These are phyloP conservation scores for Apiospora koreana DNA, from an alignment of 2,329 filamentous ascomycete species.

Conservation along the genomic window DNA sequence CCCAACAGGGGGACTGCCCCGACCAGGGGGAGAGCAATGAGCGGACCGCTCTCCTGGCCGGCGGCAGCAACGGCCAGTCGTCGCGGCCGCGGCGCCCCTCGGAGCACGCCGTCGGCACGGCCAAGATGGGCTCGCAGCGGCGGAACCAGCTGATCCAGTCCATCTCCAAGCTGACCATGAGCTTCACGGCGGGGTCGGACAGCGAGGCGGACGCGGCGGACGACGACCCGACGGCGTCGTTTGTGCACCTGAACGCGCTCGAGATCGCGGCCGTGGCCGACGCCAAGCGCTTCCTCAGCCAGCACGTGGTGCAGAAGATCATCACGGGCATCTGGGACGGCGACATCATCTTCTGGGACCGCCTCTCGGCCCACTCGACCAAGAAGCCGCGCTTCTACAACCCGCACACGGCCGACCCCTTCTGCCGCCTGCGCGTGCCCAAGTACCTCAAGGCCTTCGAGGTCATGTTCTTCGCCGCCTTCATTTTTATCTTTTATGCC, in stretches of 20 bases:
- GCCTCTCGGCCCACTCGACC: conserved; percentile 60
- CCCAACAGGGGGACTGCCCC: conserved; percentile 10
- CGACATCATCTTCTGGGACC: conserved; percentile 75
- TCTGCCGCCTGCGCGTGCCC: conserved; percentile 70
- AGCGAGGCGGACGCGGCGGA: conserved; percentile 49
- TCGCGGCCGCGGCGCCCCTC: neutral
- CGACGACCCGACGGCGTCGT: conserved; percentile 68
- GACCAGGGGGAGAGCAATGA: conserved; percentile 49
- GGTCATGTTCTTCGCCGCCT: conserved; percentile 68
- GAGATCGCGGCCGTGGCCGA: conserved; percentile 72
- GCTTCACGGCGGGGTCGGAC: conserved; percentile 37
- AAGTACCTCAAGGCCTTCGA: conserved; percentile 74
- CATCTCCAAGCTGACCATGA: conserved; percentile 56
- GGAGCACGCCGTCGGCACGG: neutral
- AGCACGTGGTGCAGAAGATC: conserved; percentile 70
- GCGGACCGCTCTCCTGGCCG: conserved; percentile 46
- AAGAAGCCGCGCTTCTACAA: conserved; percentile 71
- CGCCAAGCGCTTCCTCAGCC: conserved; percentile 72
- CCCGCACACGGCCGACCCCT: conserved; percentile 58
- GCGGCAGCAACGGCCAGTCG: conserved; percentile 14
- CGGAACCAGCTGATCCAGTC: conserved; percentile 54
- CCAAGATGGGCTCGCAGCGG: conserved; percentile 41
- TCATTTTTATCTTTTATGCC: conserved; percentile 80
- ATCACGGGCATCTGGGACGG: conserved; percentile 73
- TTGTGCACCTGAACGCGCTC: conserved; percentile 79